phyloP scores from a whole-genome alignment of 106 monocot genomes.

The Cymbidium sinense region DNA sequence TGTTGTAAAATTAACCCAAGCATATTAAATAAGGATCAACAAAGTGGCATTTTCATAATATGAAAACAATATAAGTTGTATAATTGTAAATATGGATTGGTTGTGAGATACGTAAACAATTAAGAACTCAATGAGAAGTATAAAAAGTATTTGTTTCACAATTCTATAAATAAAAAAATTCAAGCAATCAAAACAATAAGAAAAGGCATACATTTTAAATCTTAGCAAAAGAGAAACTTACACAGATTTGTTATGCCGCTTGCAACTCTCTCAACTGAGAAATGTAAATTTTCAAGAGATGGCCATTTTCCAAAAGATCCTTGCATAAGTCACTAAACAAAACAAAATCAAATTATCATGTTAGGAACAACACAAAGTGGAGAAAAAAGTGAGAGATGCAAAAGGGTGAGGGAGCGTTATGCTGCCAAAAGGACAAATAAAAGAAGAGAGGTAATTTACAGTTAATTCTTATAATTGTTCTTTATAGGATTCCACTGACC shows the following conservation, averaged over 20 bases:
- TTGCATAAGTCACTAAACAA: constrained; percentile 64
- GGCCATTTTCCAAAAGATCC: constrained; percentile 73
- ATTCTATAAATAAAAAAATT: background rate
- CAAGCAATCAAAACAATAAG: background rate
- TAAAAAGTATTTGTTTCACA: background rate
- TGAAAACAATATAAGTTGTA: background rate
- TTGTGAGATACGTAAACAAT: background rate
- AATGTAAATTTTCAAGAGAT: constrained; percentile 44
- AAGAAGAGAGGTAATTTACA: background rate
- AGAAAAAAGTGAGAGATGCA: background rate
- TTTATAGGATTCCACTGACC: background rate
- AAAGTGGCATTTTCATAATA: too few species aligned
- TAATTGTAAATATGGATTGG: background rate
- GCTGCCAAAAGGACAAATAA: background rate
- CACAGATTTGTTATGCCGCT: constrained; percentile 98
- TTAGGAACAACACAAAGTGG: background rate
- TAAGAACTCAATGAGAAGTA: background rate
- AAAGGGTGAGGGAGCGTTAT: background rate
- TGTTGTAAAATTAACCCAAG: too few species aligned
- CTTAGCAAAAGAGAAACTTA: constrained; percentile 37
- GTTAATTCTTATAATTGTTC: background rate
- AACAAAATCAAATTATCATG: constrained; percentile 4
- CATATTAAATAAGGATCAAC: too few species aligned
- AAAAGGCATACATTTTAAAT: background rate
- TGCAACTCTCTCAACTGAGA: constrained; percentile 71